Percentiles rank a stretch among this genome's conserved stretches.
Evolutionary conservation across 805 yeast genomes (phyloP).

Genomic region (Cyberlindnera japonica): DNA sequence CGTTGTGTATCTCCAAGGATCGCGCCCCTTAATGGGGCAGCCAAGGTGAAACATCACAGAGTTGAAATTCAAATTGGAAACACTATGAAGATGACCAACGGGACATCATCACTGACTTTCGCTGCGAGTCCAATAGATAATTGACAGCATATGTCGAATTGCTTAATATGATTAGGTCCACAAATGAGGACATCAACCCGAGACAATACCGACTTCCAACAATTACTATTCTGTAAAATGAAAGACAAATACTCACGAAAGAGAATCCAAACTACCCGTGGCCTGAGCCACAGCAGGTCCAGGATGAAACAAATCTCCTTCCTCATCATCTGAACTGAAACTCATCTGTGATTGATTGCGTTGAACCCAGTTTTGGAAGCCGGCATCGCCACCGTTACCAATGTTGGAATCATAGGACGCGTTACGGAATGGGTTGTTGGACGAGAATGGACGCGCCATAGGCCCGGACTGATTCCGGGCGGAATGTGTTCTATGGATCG

Average conservation of each 20-base stretch:
- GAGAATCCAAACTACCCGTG: slow-evolving; percentile 18
- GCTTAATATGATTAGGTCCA: no score
- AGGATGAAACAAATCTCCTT: slow-evolving; percentile 24
- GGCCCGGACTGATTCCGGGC: slow-evolving; percentile 7
- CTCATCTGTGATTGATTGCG: slow-evolving; percentile 37
- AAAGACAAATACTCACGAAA: slow-evolving; percentile 6
- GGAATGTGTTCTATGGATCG: slow-evolving; percentile 19
- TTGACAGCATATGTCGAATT: no score
- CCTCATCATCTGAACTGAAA: slow-evolving; percentile 41
- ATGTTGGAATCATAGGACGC: slow-evolving; percentile 33
- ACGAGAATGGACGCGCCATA: slow-evolving; percentile 43
- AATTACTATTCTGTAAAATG: no score
- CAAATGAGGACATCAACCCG: no score
- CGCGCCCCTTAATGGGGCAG: no score
- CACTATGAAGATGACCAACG: no score
- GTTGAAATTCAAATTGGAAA: slow-evolving; percentile 6
- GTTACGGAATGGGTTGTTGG: slow-evolving; percentile 71
- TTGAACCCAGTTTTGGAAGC: slow-evolving; percentile 59
- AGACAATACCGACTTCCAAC: no score
- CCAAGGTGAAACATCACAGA: neutral
- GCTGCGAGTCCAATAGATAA: no score
- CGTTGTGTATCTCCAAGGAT: no score
- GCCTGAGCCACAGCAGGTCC: no score
- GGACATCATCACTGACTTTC: no score
- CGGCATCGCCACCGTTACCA: slow-evolving; percentile 29